Evolutionary conservation across 2,329 filamentous ascomycete species (phyloP).

Genomic region (Fusarium multiceps): DNA sequence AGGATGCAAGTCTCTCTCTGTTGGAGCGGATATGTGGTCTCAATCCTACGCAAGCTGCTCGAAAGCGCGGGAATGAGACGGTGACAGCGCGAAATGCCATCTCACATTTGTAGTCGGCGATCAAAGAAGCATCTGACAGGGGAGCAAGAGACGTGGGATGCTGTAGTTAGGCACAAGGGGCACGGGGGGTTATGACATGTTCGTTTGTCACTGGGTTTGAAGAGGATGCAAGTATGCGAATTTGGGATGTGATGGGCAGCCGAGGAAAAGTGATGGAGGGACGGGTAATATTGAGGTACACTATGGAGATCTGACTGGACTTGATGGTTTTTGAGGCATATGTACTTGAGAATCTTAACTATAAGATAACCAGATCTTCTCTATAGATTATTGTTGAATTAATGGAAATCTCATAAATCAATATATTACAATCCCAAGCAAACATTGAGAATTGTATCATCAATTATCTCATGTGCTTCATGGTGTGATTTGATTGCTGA

Average conservation of each 20-base stretch:
- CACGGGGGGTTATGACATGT: conserved; percentile 45
- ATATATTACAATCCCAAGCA: neutral
- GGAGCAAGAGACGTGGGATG: conserved; percentile 28
- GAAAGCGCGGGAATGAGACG: conserved; percentile 38
- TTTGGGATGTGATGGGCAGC: conserved; percentile 33
- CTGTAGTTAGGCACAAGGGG: conserved; percentile 29
- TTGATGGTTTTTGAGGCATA: neutral
- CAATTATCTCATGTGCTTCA: neutral
- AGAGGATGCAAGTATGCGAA: conserved; percentile 32
- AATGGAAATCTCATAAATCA: no score
- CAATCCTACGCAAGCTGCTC: conserved; percentile 11
- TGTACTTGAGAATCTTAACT: neutral
- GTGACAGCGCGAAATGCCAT: conserved; percentile 43
- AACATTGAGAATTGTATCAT: neutral
- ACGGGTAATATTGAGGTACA: conserved; percentile 1
- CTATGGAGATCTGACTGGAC: neutral
- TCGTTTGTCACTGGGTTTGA: conserved; percentile 45
- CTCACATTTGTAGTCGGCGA: conserved; percentile 4
- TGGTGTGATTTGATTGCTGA: conserved; percentile 33
- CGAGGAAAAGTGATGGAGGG: conserved; percentile 16
- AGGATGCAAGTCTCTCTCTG: conserved; percentile 6
- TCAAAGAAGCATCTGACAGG: conserved; percentile 26
- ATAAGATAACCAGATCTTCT: neutral
- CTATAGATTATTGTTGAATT: neutral
- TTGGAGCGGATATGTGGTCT: conserved; percentile 25